Percentiles rank a stretch among this genome's conserved stretches.
Evolutionary conservation across 2,329 filamentous ascomycete genomes (phyloP).

Genomic region (Trichoderma koningiopsis): DNA sequence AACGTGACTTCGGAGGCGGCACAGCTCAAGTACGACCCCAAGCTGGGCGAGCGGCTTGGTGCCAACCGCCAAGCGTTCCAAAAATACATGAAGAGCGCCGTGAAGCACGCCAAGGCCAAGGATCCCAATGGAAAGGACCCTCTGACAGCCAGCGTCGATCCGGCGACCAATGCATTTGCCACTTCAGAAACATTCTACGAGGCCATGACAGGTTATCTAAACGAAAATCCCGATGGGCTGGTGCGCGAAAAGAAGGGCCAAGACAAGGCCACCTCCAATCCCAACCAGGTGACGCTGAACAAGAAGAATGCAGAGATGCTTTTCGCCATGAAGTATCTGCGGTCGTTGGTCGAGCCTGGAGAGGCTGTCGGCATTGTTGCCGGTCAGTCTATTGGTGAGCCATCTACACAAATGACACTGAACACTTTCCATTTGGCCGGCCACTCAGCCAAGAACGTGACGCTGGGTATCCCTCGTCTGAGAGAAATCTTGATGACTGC

Average conservation of each 20-base stretch:
- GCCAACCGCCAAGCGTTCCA: constrained; percentile 62
- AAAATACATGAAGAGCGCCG: constrained; percentile 78
- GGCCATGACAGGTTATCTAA: constrained; percentile 73
- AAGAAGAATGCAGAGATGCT: constrained; percentile 81
- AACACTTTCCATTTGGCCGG: constrained; percentile 99
- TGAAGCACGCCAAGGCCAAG: constrained; percentile 68
- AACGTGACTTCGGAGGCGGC: constrained; percentile 82
- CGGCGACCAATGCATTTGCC: constrained; percentile 77
- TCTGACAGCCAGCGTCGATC: constrained; percentile 70
- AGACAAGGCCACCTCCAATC: constrained; percentile 30
- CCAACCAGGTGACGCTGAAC: constrained; percentile 46
- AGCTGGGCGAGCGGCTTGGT: constrained; percentile 49
- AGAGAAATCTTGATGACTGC: constrained; percentile 99
- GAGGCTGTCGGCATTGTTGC: constrained; percentile 97
- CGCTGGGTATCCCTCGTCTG: constrained; percentile 93
- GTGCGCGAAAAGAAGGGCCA: constrained; percentile 51
- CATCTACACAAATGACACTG: constrained; percentile 97
- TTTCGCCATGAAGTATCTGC: constrained; percentile 89
- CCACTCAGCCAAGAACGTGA: constrained; percentile 98
- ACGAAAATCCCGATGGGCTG: constrained; percentile 69
- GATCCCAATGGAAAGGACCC: constrained; percentile 69
- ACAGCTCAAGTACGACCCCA: constrained; percentile 67
- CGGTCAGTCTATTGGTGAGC: constrained; percentile 94
- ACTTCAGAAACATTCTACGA: constrained; percentile 86
- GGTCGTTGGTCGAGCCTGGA: constrained; percentile 88